These are phyloP conservation scores for Gossypium arboreum DNA, from an alignment of 345 rosid genomes.

Conservation along the genomic window DNA sequence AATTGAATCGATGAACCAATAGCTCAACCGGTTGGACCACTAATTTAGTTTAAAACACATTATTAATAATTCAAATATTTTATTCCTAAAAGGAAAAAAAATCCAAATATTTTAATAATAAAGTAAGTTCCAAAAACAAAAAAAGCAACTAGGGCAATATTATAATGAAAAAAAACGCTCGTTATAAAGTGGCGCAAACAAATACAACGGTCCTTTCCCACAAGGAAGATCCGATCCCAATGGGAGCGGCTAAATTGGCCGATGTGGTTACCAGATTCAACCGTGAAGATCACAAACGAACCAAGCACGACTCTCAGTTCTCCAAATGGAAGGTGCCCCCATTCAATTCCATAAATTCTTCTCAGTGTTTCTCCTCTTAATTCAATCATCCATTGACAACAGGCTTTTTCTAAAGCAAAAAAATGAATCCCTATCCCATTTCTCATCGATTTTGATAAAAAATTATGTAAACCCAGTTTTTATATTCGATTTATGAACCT, in stretches of 20 bases:
- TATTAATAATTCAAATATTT: no score
- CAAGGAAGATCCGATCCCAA: background rate
- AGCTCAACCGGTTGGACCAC: no score
- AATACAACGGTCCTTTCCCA: background rate
- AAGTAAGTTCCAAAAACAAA: background rate
- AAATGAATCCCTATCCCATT: no score
- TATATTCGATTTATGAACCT: background rate
- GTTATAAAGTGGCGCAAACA: background rate
- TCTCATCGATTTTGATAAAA: no score
- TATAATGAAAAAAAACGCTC: background rate
- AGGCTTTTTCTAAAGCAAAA: background rate
- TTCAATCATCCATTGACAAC: background rate
- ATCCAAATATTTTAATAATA: background rate
- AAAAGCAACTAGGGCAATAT: background rate
- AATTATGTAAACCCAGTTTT: no score
- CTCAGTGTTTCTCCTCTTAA: background rate
- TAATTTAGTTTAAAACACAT: no score
- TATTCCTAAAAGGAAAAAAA: no score
- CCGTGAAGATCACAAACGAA: constrained; percentile 64
- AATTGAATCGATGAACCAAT: no score
- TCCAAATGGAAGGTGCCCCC: constrained; percentile 66
- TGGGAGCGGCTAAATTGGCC: constrained; percentile 6
- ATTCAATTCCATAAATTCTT: background rate
- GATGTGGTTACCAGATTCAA: constrained; percentile 28
- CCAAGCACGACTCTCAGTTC: constrained; percentile 71